Evolutionary conservation across 257 asterid genomes (phyloP), one percentile per base, ranked within the genome.

Genomic region (Nicotiana tabacum): DNA sequence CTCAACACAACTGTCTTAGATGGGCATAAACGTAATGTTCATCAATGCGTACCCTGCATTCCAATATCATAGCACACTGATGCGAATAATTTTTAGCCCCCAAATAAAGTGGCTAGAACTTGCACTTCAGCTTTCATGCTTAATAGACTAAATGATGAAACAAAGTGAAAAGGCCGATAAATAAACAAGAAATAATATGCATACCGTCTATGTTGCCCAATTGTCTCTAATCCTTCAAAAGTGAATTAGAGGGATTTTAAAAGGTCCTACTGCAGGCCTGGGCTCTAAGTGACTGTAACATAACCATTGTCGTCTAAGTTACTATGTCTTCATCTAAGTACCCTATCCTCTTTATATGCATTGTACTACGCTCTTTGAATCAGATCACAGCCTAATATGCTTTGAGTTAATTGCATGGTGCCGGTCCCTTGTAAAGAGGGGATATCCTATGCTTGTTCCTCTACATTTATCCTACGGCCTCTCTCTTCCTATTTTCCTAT

Each of bases 391-490:
- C 61, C 13, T 11, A 43, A 29, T 46, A 72, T 43, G 58, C 60
- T 46, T 46, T 72, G 78, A 72, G 78, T 46, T 72, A 6, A 72
- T 72, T 51, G 60, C 46, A 72, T 72, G 78, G 57, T 72, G 78
- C 24, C 13, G 37, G 12, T 72, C 61, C 61, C 60, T 24, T n/a
- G 77, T 39, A 69, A 69, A 39, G 33, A 39, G 29, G 56, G 15
- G 77, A 39, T 10, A 69, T 69, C 77, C 27, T 21, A 21, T 46
- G 21, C 60, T 37, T 2, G 3, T 72, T 72, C 46, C 24, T 13
- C 4, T 46, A 24, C 39, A 72, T 21, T 13, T 72, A 3, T 46
- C 61, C 39, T 72, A 72, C 37, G 12, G 61, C 39, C 33, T 24
- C 39, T 3, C 78, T 46, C 79, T 72, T 72, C 78, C 18, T 21